Evolutionary conservation across 768 basidiomycete species (phyloP), one percentile per base, ranked within the genome.

Genomic region (Mycena capillaripes): DNA sequence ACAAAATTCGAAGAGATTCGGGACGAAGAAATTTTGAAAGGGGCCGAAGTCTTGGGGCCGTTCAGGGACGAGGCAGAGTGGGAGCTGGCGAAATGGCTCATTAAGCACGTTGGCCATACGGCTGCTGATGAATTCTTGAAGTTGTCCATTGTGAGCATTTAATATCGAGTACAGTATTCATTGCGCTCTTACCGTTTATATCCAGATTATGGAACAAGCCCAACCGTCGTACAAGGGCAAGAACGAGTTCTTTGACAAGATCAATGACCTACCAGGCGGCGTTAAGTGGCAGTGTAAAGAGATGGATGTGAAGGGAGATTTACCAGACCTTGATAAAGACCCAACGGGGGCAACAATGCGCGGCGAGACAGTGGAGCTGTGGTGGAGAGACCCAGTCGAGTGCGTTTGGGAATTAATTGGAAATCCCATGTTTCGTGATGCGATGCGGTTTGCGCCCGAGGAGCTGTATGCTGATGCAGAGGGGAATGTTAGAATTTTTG

Each of bases 31-130:
- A 48, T 69, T 8, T 63, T 69, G 68, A 62, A 52, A 29, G 53
- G 25, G 1, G 68, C 53, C 4, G 30, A 9, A 7, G 68, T 69
- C 1, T 44, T 69, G 2, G 68, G 68, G 1, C 80, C 81, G 12
- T 83, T 82, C 55, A 53, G 38, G 7, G 60, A 71, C 23, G 62
- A 72, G 30, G 78, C 78, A 9, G 78, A 83, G 27, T 80, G 79
- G 73, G 73, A 77, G 14, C 52, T 83, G 0, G 82, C 76, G 0
- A 55, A 70, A 30, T 83, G 78, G 79, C 48, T 82, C 25, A 76
- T 77, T 21, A 70, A 63, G 17, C 29, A 55, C 16, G 73, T 70
- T 62, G 60, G 27, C 58, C 79, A 19, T 55, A 81, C 34, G 71
- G 66, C 12, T 48, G 77, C 60, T 76, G 76, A 30, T 69, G 80